phyloP scores from a whole-genome alignment of 257 asterid species.

The Solanum sejunctum region DNA sequence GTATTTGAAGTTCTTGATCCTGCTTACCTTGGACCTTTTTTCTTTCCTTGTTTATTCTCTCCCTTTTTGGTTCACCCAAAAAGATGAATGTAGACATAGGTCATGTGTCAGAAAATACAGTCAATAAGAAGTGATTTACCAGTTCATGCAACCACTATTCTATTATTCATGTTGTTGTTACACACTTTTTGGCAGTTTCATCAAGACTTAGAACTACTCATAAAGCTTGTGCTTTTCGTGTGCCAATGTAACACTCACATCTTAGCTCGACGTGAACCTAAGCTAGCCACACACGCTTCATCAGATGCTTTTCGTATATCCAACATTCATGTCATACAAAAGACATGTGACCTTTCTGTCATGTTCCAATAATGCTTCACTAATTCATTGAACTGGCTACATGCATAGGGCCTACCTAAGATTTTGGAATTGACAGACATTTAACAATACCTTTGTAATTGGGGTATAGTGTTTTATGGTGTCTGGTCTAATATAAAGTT shows the following conservation, averaged over 20 bases:
- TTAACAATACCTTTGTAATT: background rate
- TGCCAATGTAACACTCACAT: background rate
- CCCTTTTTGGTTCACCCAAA: background rate
- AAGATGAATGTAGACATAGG: background rate
- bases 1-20: background rate
- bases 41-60: background rate
- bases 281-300: background rate
- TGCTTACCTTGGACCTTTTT: background rate
- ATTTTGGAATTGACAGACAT: background rate
- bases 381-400: constrained; percentile 1
- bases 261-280: background rate
- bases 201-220: background rate
- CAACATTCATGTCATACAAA: constrained; percentile 4
- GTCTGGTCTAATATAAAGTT: background rate
- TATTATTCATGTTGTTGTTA: background rate
- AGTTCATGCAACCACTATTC: background rate
- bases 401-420: background rate
- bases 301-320: background rate
- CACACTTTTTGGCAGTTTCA: background rate
- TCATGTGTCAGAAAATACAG: background rate
- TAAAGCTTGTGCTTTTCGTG: background rate
- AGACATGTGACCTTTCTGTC: background rate
- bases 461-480: constrained; percentile 1
- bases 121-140: background rate
- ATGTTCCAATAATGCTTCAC: background rate